Base-by-base conservation (phyloP, 2,329 filamentous ascomycete genomes). In the Paracoccidioides brasiliensis region DNA sequence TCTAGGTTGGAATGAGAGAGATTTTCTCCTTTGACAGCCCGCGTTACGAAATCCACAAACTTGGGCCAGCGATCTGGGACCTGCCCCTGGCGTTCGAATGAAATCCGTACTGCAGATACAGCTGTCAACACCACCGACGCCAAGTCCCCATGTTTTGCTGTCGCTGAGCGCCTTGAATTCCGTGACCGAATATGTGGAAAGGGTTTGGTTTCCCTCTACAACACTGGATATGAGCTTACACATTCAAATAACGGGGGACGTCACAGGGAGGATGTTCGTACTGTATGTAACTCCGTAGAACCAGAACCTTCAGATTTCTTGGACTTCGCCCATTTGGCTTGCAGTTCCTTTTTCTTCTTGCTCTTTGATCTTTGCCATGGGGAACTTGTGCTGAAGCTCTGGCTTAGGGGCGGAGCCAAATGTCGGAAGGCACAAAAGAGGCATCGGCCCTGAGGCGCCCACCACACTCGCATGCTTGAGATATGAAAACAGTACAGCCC, bases 381-480 rank as follows among this genome's bases (percentile, higher is more conserved):
- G 12, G 64, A 54, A 5, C 68, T 66, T 22, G 67, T 69, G 22
- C 64, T 60, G 56, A 72, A 71, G 5, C 60, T 57, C 53, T 69
- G 67, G 50, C 58, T 53, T 46, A 59, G 53, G n/a, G 63, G 59
- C 61, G 63, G 62, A 60, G 64, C 54, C 35, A 64, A 57, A 42
- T 65, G 60, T 60, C 66, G 68, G 57, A 73, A 70, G 35, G 67
- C 61, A 64, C 72, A 73, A 59, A 74, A 65, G 41, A 74, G 66
- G 67, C 73, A 75, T 63, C 64, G 63, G 50, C 64, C 67, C 61
- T 66, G 64, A 62, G 59, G 66, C 53, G 61, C 62, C 55, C 62
- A 63, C 63, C 71, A 69, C 67, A 64, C 60, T 66, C 66, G 70
- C 74, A 76, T 76, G 62, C 66, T 66, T 64, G 53, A 15, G 42